Conservation (phyloP, 176 grass and related monocot genomes). For the Typha latifolia region DNA sequence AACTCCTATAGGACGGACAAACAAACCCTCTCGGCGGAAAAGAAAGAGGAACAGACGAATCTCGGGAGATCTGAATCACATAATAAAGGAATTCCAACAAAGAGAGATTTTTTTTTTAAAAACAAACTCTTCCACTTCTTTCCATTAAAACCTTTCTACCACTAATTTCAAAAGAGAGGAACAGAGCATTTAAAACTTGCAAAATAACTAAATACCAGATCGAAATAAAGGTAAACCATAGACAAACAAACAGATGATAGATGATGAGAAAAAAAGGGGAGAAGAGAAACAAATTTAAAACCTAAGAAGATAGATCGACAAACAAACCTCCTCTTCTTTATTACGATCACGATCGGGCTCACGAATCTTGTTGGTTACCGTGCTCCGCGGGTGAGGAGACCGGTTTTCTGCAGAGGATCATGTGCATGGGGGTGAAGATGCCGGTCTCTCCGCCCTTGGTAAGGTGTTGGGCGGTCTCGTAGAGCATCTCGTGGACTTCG, state of each 20-base stretch:
- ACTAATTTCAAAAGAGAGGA: not conserved
- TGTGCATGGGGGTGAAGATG: conserved; percentile 97
- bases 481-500: conserved; percentile 98
- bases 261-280: conserved; percentile 15
- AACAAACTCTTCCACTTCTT: no score
- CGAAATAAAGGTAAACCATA: conserved; percentile 20
- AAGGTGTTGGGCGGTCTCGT: conserved; percentile 85
- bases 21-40: no score
- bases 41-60: conserved; percentile 1
- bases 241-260: conserved; percentile 8
- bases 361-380: conserved; percentile 37
- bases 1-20: no score
- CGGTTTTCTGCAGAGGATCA: conserved; percentile 95
- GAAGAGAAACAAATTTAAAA: conserved; percentile 27
- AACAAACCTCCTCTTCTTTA: conserved; percentile 15
- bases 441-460: conserved; percentile 72
- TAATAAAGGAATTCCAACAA: no score
- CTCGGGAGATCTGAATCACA: conserved; percentile 19
- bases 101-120: no score
- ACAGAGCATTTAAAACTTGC: conserved; percentile 3
- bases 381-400: not conserved
- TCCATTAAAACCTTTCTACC: conserved; percentile 5
- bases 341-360: conserved; percentile 19
- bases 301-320: conserved; percentile 9
- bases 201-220: conserved; percentile 17